A percentile compares a stretch with the other conserved stretches of the same genome.
These are phyloP conservation scores for Ascochyta koolunga DNA, from an alignment of 2,329 filamentous ascomycete species.

Conservation along the genomic window DNA sequence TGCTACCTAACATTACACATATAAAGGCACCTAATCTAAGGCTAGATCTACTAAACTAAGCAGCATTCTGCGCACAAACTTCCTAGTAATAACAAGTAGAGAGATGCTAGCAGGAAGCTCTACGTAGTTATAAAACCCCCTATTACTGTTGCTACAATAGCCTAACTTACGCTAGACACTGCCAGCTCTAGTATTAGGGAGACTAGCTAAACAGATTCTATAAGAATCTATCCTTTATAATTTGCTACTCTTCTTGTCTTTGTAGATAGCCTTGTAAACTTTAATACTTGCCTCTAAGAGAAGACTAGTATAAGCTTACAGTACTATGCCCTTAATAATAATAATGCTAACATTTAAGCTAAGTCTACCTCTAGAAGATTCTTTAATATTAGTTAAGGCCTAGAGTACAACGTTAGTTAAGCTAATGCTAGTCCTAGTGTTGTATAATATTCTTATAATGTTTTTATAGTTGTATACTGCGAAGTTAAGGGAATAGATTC, in stretches of 20 bases:
- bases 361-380: background rate
- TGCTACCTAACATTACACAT: no score
- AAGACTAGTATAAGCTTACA: background rate
- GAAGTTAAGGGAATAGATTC: constrained; percentile 15
- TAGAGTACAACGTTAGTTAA: constrained; percentile 2
- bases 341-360: background rate
- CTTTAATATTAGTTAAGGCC: constrained; percentile 6
- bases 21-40: background rate
- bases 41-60: background rate
- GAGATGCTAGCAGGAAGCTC: background rate
- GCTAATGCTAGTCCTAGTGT: constrained; percentile 7
- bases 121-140: background rate
- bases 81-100: background rate
- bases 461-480: constrained; percentile 15
- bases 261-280: background rate
- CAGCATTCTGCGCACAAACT: no score
- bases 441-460: constrained; percentile 10
- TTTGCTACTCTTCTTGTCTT: background rate
- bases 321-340: background rate
- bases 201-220: background rate
- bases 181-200: background rate
- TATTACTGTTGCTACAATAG: background rate
- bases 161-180: background rate
- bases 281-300: background rate
- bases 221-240: background rate